A percentile compares a stretch with the other conserved stretches of the same genome.
phyloP scores from a whole-genome alignment of 441 rosid genomes.

The Lagerstroemia fauriei region DNA sequence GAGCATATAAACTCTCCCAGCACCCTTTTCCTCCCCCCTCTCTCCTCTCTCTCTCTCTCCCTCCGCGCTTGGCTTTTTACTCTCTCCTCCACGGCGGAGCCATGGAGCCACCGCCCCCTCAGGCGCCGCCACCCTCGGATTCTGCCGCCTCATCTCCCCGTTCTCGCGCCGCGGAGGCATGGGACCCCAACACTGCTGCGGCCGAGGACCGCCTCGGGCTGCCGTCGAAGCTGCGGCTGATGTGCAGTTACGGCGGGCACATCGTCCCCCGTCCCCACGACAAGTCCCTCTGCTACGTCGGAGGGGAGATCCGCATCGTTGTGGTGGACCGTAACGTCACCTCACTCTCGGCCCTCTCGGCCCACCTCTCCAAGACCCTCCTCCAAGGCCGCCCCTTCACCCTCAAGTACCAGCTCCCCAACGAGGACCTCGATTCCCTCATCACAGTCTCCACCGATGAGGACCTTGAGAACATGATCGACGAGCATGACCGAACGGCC shows the following conservation, averaged over 20 bases:
- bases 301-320: slow-evolving; percentile 89
- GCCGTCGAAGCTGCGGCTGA: slow-evolving; percentile 88
- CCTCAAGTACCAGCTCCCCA: slow-evolving; percentile 87
- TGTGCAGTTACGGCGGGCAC: slow-evolving; percentile 95
- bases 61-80: background rate
- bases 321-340: slow-evolving; percentile 67
- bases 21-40: no score
- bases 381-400: slow-evolving; percentile 64
- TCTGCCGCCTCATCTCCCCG: slow-evolving; percentile 79
- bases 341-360: slow-evolving; percentile 53
- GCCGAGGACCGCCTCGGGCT: slow-evolving; percentile 26
- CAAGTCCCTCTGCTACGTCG: slow-evolving; percentile 80
- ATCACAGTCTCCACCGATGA: slow-evolving; percentile 89
- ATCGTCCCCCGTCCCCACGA: slow-evolving; percentile 95
- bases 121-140: slow-evolving; percentile 33
- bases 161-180: slow-evolving; percentile 14
- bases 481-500: slow-evolving; percentile 76
- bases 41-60: slow-evolving; percentile 1
- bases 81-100: slow-evolving; percentile 12
- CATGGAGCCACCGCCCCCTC: slow-evolving; percentile 28
- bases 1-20: slow-evolving; percentile 17
- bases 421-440: slow-evolving; percentile 86
- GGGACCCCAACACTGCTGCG: slow-evolving; percentile 55
- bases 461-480: slow-evolving; percentile 95
- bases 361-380: slow-evolving; percentile 64